Percentiles rank a stretch among this genome's conserved stretches.
phyloP scores from a whole-genome alignment of 306 rosid species.

The Vigna angularis region DNA sequence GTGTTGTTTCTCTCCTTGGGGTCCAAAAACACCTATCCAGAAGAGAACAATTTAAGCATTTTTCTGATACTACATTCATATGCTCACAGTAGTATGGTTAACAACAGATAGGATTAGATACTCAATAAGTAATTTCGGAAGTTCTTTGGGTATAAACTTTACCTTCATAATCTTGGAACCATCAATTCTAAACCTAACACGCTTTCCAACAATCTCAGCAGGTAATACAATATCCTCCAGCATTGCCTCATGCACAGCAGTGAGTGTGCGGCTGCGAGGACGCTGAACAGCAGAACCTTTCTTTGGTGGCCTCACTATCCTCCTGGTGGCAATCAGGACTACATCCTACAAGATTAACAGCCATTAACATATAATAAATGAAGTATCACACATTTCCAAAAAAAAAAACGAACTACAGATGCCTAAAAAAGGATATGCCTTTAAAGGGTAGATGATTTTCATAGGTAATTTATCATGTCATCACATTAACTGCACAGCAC shows the following conservation, averaged over 20 bases:
- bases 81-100: neutral
- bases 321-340: constrained; percentile 75
- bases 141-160: neutral
- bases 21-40: constrained; percentile 74
- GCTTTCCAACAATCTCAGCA: constrained; percentile 96
- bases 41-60: neutral
- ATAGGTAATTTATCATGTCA: neutral
- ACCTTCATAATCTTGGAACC: constrained; percentile 93
- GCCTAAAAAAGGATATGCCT: no score
- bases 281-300: constrained; percentile 88
- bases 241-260: constrained; percentile 91
- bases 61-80: neutral
- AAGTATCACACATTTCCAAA: neutral
- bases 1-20: constrained; percentile 89
- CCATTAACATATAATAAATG: neutral
- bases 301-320: constrained; percentile 89
- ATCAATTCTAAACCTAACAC: constrained; percentile 70
- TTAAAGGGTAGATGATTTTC: neutral
- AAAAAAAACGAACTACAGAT: neutral
- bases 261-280: constrained; percentile 87
- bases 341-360: constrained; percentile 61
- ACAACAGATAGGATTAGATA: constrained; percentile 11
- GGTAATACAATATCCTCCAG: constrained; percentile 87
- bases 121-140: neutral
- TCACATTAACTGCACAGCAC: neutral